phyloP scores from a whole-genome alignment of 78 protist genomes.

The Corallochytrium limacisporum region DNA sequence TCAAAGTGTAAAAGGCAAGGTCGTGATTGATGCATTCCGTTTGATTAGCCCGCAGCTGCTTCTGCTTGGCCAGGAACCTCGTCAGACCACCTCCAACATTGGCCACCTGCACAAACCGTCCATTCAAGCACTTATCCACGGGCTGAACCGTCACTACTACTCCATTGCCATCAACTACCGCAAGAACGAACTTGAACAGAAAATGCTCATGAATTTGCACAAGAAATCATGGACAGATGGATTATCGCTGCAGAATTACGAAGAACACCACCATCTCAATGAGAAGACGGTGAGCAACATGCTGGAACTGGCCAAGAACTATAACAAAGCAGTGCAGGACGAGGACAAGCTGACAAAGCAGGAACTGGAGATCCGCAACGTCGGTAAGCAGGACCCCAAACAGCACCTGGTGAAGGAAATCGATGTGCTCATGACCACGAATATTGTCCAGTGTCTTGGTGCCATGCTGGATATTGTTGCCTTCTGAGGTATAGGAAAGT shows the following conservation, averaged over 20 bases:
- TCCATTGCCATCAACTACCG: slow-evolving; percentile 85
- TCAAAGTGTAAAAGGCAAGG: slow-evolving; percentile 98
- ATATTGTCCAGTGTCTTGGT: slow-evolving; percentile 85
- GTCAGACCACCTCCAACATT: slow-evolving; percentile 98
- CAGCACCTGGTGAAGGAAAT: slow-evolving; percentile 70
- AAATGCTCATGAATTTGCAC: slow-evolving; percentile 87
- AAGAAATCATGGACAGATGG: slow-evolving; percentile 86
- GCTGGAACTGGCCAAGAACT: background rate
- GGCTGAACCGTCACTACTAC: slow-evolving; percentile 95
- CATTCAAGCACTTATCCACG: slow-evolving; percentile 92
- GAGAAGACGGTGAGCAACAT: slow-evolving; percentile 23
- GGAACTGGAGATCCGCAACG: slow-evolving; percentile 49
- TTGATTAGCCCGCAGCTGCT: slow-evolving; percentile 67
- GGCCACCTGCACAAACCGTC: slow-evolving; percentile 96
- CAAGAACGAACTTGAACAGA: slow-evolving; percentile 93
- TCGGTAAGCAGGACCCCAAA: slow-evolving; percentile 73
- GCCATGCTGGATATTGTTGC: slow-evolving; percentile 87
- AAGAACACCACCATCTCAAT: slow-evolving; percentile 54
- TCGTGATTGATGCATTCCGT: slow-evolving; percentile 98
- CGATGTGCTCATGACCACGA: slow-evolving; percentile 71
- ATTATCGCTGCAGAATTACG: slow-evolving; percentile 50
- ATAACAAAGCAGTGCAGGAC: slow-evolving; percentile 43
- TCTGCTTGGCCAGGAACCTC: slow-evolving; percentile 80
- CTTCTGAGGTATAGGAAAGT: slow-evolving; percentile 46
- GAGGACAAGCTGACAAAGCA: slow-evolving; percentile 58